These are phyloP conservation scores for Hyaloscypha hepaticicola DNA, from an alignment of 495 filamentous ascomycete genomes.

Conservation along the genomic window DNA sequence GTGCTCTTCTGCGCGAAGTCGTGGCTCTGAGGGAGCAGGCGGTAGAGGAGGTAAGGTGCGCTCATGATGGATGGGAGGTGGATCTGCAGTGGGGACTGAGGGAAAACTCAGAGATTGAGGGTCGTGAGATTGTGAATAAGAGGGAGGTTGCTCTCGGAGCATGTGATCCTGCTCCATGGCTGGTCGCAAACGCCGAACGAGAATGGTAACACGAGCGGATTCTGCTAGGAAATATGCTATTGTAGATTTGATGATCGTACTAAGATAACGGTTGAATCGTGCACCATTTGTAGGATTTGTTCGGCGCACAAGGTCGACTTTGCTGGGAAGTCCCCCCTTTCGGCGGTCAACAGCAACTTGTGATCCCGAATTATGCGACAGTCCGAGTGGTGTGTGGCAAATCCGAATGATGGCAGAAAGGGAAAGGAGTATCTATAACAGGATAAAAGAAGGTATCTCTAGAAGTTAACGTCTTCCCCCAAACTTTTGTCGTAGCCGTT, in stretches of 20 bases:
- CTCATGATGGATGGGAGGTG: slow-evolving; percentile 28
- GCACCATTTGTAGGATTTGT: slow-evolving; percentile 12
- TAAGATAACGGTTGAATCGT: not conserved
- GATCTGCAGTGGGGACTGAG: slow-evolving; percentile 27
- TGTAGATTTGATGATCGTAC: not conserved
- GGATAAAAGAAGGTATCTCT: slow-evolving; percentile 6
- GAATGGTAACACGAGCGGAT: slow-evolving; percentile 11
- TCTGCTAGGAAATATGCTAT: slow-evolving; percentile 7
- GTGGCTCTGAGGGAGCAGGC: slow-evolving; percentile 15
- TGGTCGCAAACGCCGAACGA: slow-evolving; percentile 23
- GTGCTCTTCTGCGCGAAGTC: slow-evolving; percentile 24
- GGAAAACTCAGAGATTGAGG: slow-evolving; percentile 33
- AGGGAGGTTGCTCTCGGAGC: slow-evolving; percentile 37
- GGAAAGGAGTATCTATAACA: slow-evolving; percentile 15
- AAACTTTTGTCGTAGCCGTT: not conserved
- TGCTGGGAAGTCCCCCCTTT: not conserved
- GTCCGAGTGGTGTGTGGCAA: slow-evolving; percentile 2
- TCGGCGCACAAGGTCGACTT: slow-evolving; percentile 16
- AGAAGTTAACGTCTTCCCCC: not conserved
- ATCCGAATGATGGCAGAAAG: not conserved
- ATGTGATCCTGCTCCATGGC: slow-evolving; percentile 44
- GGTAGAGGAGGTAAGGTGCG: slow-evolving; percentile 31
- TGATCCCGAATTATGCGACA: slow-evolving; percentile 12
- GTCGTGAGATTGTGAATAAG: slow-evolving; percentile 45
- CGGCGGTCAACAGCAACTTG: slow-evolving; percentile 8